Evolutionary conservation across 2,329 filamentous ascomycete species (phyloP), one percentile per base, ranked within the genome.

Genomic region (Erysiphe pulchra): DNA sequence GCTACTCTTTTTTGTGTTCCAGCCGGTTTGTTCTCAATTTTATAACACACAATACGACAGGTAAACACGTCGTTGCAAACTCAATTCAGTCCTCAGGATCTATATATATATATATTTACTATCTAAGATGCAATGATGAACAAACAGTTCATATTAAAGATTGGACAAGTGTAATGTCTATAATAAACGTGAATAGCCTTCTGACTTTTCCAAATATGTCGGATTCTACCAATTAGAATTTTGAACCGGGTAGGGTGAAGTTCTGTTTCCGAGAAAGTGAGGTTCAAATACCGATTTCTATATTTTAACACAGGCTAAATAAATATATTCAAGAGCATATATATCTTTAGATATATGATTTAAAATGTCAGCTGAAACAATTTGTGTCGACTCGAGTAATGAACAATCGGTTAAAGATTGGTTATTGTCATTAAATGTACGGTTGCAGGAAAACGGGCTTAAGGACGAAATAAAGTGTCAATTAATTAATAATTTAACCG

Each of bases 401-500:
- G 28, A 30, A 30, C 28, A 30, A 30, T 10, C 28, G 8, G 9
- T 30, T 30, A 30, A 30, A 30, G 28, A 30, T 30, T 30, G 28
- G 28, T 9, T 30, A 30, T 9, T 10, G 28, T 30, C 28, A 10
- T 30, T 30, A 10, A 30, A 30, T 30, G 28, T 30, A 7, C 28
- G 28, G 28, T 30, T 36, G 13, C 33, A 9, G 77, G 83, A 92
- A 59, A 84, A 83, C 40, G 85, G 84, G 45, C 75, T 86, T 54
- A 83, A 93, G 54, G 82, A 82, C 56, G 73, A 75, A 47, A 76
- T 81, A 52, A 79, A 73, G 12, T 76, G 71, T 53, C 61, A 61
- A 49, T 68, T 74, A 49, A 63, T 78, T 41, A 69, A 71, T 51
- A 60, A 62, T 46, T 66, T 78, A 46, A 75, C 73, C 40, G 71